These are phyloP conservation scores for Zelopaecilomyces penicillatus DNA, from an alignment of 2,329 filamentous ascomycete species.

Conservation along the genomic window DNA sequence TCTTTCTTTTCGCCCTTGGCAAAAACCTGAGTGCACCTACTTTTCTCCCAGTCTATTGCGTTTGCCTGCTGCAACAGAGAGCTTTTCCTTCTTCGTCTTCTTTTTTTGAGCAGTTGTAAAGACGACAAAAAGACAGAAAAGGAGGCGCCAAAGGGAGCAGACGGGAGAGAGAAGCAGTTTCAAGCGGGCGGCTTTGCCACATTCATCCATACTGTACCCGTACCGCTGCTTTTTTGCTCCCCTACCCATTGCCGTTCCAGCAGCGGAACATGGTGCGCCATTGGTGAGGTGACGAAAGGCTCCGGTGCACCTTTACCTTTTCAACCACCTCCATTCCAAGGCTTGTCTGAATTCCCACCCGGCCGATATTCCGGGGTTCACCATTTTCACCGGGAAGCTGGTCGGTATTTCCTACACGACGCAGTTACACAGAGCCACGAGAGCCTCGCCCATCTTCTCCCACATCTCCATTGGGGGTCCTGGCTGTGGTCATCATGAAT, in stretches of 20 bases:
- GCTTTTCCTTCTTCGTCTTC: too few species aligned
- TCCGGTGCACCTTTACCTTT: constrained; percentile 1
- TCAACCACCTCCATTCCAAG: constrained; percentile 1
- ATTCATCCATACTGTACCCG: not conserved
- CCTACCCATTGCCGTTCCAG: constrained; percentile 1
- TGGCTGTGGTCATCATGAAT: constrained; percentile 25
- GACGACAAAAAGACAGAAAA: not conserved
- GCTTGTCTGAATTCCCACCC: constrained; percentile 4
- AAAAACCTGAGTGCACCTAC: too few species aligned
- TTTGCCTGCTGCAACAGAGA: too few species aligned
- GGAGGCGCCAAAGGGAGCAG: not conserved
- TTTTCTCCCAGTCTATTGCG: too few species aligned
- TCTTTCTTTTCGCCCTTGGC: too few species aligned
- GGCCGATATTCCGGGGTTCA: constrained; percentile 6
- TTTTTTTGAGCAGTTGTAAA: too few species aligned
- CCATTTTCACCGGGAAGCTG: constrained; percentile 9
- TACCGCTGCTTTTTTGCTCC: not conserved
- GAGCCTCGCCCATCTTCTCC: constrained; percentile 18
- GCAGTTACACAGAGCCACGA: constrained; percentile 23
- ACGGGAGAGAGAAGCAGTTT: too few species aligned
- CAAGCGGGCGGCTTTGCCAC: not conserved
- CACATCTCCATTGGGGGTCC: constrained; percentile 7
- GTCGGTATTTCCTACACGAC: constrained; percentile 24
- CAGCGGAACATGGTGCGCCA: constrained; percentile 1
- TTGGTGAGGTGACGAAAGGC: constrained; percentile 9